A percentile compares a stretch with the other conserved stretches of the same genome.
phyloP scores from a whole-genome alignment of 2,329 filamentous ascomycete species.

The Aspergillus udagawae region DNA sequence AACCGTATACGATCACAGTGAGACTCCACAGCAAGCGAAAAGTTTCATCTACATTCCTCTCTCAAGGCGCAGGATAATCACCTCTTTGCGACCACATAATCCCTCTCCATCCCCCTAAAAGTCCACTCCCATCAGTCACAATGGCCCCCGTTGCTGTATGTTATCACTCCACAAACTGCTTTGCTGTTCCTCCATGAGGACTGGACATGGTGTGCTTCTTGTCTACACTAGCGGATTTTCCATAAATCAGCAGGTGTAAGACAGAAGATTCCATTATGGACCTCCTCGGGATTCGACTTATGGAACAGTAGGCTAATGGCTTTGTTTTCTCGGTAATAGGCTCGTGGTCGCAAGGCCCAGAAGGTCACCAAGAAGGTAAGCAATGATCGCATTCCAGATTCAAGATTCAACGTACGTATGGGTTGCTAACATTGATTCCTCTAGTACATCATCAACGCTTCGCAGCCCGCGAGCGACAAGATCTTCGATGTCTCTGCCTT shows the following conservation, averaged over 20 bases:
- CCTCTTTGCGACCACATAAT: constrained; percentile 66
- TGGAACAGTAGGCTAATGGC: constrained; percentile 93
- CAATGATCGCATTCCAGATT: constrained; percentile 1
- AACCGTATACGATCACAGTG: constrained; percentile 12
- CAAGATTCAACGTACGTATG: constrained; percentile 1
- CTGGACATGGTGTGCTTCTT: constrained; percentile 17
- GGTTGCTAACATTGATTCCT: not conserved
- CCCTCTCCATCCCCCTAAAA: constrained; percentile 28
- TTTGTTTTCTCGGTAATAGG: constrained; percentile 45
- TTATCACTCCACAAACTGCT: constrained; percentile 63
- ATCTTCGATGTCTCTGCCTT: constrained; percentile 99
- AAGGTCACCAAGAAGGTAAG: constrained; percentile 49
- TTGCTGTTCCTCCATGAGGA: constrained; percentile 75
- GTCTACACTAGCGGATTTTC: constrained; percentile 23
- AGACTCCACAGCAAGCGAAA: constrained; percentile 24
- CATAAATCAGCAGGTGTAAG: constrained; percentile 2
- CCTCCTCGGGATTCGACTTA: constrained; percentile 24
- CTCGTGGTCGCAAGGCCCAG: constrained; percentile 45
- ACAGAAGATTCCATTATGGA: not conserved
- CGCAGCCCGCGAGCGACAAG: constrained; percentile 97
- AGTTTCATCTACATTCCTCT: constrained; percentile 21
- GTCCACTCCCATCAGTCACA: constrained; percentile 46
- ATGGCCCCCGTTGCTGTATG: constrained; percentile 90
- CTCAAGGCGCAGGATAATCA: constrained; percentile 78
- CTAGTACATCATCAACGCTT: constrained; percentile 98